Conservation (phyloP, 116 monocot species). For the Cymodocea nodosa region DNA sequence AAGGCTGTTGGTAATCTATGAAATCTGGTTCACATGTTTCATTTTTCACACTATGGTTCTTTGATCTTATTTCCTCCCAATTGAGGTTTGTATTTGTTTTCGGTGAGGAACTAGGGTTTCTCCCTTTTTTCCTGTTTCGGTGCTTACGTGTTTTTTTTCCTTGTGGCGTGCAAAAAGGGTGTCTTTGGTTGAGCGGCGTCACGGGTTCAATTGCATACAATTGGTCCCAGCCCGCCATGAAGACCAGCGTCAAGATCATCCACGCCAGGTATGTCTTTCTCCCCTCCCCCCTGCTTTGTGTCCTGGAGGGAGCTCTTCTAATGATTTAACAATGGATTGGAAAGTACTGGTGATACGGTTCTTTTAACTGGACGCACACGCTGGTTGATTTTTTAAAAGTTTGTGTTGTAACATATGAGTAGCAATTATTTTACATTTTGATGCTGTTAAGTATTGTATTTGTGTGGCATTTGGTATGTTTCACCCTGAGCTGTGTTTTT, state of each 20-base stretch:
- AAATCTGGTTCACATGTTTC: not conserved
- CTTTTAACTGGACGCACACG: too few relatives aligned
- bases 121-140: not conserved
- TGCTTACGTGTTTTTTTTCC: conserved; percentile 1
- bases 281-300: too few relatives aligned
- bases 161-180: conserved; percentile 18
- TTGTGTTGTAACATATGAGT: too few relatives aligned
- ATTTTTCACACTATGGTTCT: not conserved
- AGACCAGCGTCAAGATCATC: conserved; percentile 90
- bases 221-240: conserved; percentile 76
- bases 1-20: conserved; percentile 48
- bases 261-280: conserved; percentile 47
- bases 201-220: conserved; percentile 69
- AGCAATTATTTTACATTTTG: too few relatives aligned
- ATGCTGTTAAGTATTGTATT: too few relatives aligned
- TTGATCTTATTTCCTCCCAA: too few relatives aligned
- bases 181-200: conserved; percentile 76
- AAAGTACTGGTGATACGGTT: too few relatives aligned
- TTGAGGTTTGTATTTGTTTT: not conserved
- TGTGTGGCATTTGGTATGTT: too few relatives aligned
- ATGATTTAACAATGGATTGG: too few relatives aligned
- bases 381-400: too few relatives aligned
- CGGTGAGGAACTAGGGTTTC: not conserved
- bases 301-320: too few relatives aligned
- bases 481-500: too few relatives aligned